phyloP scores from a whole-genome alignment of 164 flowering plant genomes.

The Stephania cephalantha region DNA sequence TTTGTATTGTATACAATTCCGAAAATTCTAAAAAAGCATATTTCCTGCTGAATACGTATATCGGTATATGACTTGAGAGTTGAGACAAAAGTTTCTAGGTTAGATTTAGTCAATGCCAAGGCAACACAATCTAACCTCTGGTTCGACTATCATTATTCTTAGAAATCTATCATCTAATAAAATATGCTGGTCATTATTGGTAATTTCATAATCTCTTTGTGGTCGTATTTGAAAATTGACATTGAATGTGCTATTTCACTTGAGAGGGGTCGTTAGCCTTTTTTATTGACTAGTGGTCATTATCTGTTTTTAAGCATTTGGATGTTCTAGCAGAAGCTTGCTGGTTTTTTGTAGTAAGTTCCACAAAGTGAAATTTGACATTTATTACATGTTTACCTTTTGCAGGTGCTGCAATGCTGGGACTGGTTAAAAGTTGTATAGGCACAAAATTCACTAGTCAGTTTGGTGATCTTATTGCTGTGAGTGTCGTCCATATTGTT shows the following conservation, averaged over 20 bases:
- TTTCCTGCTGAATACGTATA: too few relatives aligned
- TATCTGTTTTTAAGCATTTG: background rate
- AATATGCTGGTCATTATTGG: background rate
- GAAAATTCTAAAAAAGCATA: too few relatives aligned
- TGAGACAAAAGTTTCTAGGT: too few relatives aligned
- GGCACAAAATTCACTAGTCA: slow-evolving; percentile 95
- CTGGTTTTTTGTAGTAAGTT: background rate
- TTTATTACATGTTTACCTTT: background rate
- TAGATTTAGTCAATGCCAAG: too few relatives aligned
- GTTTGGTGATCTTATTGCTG: slow-evolving; percentile 89
- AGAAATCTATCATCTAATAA: background rate
- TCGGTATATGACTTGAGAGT: too few relatives aligned
- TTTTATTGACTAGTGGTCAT: background rate
- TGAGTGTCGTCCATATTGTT: slow-evolving; percentile 24
- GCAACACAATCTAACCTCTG: too few relatives aligned
- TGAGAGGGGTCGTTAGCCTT: background rate
- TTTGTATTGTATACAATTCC: too few relatives aligned
- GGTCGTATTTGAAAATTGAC: too few relatives aligned
- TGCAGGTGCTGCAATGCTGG: slow-evolving; percentile 68
- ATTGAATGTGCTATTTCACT: too few relatives aligned
- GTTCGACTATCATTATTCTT: too few relatives aligned
- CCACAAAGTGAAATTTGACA: background rate
- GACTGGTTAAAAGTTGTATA: slow-evolving; percentile 79
- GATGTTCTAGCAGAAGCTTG: background rate
- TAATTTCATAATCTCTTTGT: background rate